A percentile compares a stretch with the other conserved stretches of the same genome.
Conservation (phyloP, 352 stramenopile species). For the Poterioochromonas sp. region DNA sequence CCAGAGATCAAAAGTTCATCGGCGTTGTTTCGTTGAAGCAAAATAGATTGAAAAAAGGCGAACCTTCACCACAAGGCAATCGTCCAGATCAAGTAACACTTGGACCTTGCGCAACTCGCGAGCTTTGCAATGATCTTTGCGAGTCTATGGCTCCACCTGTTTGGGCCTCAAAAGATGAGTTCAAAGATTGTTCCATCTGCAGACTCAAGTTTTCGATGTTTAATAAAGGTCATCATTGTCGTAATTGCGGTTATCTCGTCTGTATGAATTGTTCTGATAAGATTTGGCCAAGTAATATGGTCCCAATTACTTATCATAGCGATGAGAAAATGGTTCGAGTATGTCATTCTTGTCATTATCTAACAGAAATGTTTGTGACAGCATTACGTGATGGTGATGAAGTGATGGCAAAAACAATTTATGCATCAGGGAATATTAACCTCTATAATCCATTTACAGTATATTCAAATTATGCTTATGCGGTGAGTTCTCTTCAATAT, state of each 20-base stretch:
- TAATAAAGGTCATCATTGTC: slow-evolving; percentile 10
- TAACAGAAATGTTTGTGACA: slow-evolving; percentile 27
- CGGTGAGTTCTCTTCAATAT: too few relatives aligned
- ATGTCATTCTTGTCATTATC: slow-evolving; percentile 32
- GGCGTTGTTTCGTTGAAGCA: not conserved
- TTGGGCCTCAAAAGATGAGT: not conserved
- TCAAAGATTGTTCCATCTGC: not conserved
- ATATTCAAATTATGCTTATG: slow-evolving; percentile 39
- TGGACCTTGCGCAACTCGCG: not conserved
- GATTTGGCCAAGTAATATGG: slow-evolving; percentile 31
- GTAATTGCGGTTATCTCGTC: slow-evolving; percentile 34
- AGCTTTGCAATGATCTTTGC: not conserved
- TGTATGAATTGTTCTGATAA: slow-evolving; percentile 35
- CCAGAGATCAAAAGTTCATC: too few relatives aligned
- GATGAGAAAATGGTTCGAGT: slow-evolving; percentile 34
- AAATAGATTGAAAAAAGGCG: not conserved
- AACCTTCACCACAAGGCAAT: slow-evolving; percentile 2
- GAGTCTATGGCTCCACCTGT: not conserved
- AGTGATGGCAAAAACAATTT: not conserved
- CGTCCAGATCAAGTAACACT: not conserved
- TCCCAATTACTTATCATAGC: slow-evolving; percentile 30
- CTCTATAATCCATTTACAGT: slow-evolving; percentile 24
- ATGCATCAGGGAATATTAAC: slow-evolving; percentile 34
- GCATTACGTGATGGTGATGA: slow-evolving; percentile 25
- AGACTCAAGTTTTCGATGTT: not conserved